Conservation (phyloP, 1,284 basidiomycete species). For the Sporisorium iseilematis-ciliati region DNA sequence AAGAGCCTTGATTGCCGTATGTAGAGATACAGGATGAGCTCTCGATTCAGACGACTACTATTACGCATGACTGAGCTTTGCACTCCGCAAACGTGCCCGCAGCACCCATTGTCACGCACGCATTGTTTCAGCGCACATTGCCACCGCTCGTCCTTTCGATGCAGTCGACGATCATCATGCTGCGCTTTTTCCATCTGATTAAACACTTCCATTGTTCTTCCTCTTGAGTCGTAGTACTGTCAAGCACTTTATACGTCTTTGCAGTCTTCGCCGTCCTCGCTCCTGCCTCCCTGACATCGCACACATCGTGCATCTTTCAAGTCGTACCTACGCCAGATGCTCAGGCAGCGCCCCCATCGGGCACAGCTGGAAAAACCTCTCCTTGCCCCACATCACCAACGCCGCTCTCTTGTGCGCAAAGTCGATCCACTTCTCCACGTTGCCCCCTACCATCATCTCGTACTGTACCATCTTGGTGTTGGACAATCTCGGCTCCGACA, state of each 20-base stretch:
- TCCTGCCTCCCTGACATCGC: not conserved
- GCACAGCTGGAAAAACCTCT: conserved; percentile 66
- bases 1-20: too few species aligned
- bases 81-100: too few species aligned
- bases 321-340: conserved; percentile 17
- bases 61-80: too few species aligned
- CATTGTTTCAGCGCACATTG: too few species aligned
- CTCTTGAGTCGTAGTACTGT: too few species aligned
- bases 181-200: not conserved
- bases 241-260: not conserved
- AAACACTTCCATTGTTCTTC: not conserved
- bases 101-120: too few species aligned
- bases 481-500: conserved; percentile 62
- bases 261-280: too few species aligned
- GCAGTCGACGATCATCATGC: too few species aligned
- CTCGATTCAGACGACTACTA: too few species aligned
- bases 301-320: not conserved
- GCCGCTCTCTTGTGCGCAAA: conserved; percentile 67
- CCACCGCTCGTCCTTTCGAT: too few species aligned
- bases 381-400: conserved; percentile 57
- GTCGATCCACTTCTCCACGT: conserved; percentile 65
- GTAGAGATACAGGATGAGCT: too few species aligned
- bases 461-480: conserved; percentile 68
- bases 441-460: conserved; percentile 64
- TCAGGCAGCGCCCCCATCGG: conserved; percentile 54